These are phyloP conservation scores for Saxophila tyrrhenica DNA, from an alignment of 495 filamentous ascomycete species.

Conservation along the genomic window DNA sequence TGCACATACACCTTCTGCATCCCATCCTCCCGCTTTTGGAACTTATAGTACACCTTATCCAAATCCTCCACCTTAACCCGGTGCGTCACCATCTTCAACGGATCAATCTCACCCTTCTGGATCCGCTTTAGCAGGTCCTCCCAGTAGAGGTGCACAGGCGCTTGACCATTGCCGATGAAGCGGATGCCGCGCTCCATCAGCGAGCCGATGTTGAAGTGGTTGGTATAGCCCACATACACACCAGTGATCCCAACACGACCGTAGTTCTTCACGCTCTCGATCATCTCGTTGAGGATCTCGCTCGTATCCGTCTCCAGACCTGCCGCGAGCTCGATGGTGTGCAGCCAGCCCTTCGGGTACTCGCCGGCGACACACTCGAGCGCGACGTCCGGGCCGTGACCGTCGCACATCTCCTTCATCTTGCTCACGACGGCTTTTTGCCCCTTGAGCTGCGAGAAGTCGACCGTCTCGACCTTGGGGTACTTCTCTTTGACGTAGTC, in stretches of 20 bases:
- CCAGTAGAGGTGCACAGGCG: slow-evolving; percentile 79
- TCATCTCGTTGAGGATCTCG: slow-evolving; percentile 83
- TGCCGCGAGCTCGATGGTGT: slow-evolving; percentile 62
- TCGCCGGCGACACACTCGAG: slow-evolving; percentile 79
- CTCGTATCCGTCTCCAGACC: slow-evolving; percentile 77
- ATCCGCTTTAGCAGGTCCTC: slow-evolving; percentile 60
- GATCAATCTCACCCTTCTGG: slow-evolving; percentile 58
- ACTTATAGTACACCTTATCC: slow-evolving; percentile 38
- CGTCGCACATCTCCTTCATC: slow-evolving; percentile 60
- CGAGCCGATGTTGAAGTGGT: slow-evolving; percentile 37
- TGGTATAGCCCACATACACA: slow-evolving; percentile 62
- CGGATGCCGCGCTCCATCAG: slow-evolving; percentile 80
- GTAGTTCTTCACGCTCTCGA: slow-evolving; percentile 63
- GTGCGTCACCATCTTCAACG: slow-evolving; percentile 69
- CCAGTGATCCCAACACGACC: slow-evolving; percentile 69
- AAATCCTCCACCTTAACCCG: slow-evolving; percentile 66
- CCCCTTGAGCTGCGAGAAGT: slow-evolving; percentile 42
- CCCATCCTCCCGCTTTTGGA: slow-evolving; percentile 30
- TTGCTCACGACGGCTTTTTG: slow-evolving; percentile 53
- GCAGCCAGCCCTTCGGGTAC: slow-evolving; percentile 72
- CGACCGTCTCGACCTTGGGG: slow-evolving; percentile 49
- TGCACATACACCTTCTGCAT: slow-evolving; percentile 37
- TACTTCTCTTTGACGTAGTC: slow-evolving; percentile 53
- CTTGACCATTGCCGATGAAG: slow-evolving; percentile 74
- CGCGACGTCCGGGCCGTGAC: slow-evolving; percentile 60